These are phyloP conservation scores for Trichomonas vaginalis DNA, from an alignment of 208 protist species.

Conservation along the genomic window DNA sequence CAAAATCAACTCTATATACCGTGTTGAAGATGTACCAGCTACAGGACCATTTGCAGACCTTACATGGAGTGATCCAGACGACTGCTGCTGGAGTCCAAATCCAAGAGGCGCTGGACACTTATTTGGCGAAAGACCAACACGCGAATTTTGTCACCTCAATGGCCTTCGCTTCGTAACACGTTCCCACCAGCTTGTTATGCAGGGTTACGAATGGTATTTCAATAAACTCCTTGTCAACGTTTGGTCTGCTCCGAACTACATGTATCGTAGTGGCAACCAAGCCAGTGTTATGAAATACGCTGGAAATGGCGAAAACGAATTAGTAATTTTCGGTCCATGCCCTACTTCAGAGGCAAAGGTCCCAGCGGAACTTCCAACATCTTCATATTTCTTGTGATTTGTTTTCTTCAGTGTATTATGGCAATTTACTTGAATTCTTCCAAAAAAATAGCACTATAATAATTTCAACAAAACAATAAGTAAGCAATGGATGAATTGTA, in stretches of 20 bases:
- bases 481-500: too few relatives aligned
- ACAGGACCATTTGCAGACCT: conserved; percentile 50
- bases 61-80: conserved; percentile 84
- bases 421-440: too few relatives aligned
- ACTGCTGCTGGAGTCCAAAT: conserved; percentile 79
- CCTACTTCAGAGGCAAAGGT: background rate
- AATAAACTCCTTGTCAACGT: conserved; percentile 45
- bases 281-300: conserved; percentile 59
- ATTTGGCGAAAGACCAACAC: conserved; percentile 69
- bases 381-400: background rate
- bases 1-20: conserved; percentile 59
- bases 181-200: conserved; percentile 49
- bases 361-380: background rate
- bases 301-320: conserved; percentile 51
- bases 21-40: conserved; percentile 37
- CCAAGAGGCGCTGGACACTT: conserved; percentile 94
- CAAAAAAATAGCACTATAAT: too few relatives aligned
- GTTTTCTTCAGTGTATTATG: too few relatives aligned
- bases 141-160: conserved; percentile 70
- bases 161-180: conserved; percentile 64
- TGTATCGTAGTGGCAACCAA: conserved; percentile 45
- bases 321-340: background rate
- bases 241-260: conserved; percentile 51
- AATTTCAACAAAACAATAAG: too few relatives aligned
- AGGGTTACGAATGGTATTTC: conserved; percentile 51